Evolutionary conservation across 331 rosid species (phyloP).

Genomic region (Erythrophleum ivorense): DNA sequence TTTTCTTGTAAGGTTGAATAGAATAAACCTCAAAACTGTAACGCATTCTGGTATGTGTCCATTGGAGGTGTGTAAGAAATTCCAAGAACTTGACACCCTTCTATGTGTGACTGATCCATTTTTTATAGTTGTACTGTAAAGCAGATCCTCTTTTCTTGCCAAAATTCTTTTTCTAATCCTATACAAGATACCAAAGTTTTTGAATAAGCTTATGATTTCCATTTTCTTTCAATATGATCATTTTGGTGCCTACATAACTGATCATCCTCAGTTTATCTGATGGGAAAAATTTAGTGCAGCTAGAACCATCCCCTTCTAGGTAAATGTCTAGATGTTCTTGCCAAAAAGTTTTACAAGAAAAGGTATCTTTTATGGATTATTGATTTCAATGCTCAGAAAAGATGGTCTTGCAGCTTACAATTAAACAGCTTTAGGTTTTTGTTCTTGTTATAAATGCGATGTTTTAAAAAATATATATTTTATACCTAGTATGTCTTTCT

Average conservation of each 20-base stretch:
- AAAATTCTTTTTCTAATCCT: background rate
- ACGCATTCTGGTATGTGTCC: background rate
- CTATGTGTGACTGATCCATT: background rate
- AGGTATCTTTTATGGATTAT: too few species aligned
- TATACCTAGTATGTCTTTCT: background rate
- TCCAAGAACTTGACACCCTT: background rate
- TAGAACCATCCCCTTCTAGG: background rate
- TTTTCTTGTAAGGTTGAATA: background rate
- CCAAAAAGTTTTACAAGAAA: background rate
- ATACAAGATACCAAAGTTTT: background rate
- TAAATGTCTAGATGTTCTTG: background rate
- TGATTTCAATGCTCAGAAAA: background rate
- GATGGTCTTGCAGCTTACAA: background rate
- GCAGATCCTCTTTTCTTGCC: background rate
- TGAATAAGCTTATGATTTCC: background rate
- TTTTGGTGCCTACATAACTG: background rate
- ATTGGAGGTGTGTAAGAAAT: background rate
- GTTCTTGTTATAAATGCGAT: too few species aligned
- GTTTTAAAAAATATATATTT: too few species aligned
- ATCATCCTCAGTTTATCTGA: too few species aligned
- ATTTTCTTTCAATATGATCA: background rate
- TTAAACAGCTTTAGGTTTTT: background rate
- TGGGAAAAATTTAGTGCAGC: background rate
- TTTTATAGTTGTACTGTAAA: background rate
- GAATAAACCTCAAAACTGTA: background rate